Conservation (phyloP, 768 basidiomycete genomes). For the Trametes gibbosa region DNA sequence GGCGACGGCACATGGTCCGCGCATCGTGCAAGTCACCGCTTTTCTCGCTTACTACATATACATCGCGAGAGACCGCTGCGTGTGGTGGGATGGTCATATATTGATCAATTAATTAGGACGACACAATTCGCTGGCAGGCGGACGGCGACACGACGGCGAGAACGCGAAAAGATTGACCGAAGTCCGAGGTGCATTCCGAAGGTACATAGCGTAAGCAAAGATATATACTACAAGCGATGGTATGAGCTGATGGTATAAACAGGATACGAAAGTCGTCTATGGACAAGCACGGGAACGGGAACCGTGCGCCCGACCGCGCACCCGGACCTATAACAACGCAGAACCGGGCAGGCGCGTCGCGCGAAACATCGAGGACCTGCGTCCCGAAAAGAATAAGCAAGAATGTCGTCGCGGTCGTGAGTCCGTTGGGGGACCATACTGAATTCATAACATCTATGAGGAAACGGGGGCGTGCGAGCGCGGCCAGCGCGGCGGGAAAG, state of each 20-base stretch:
- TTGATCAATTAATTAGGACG: no score
- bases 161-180: background rate
- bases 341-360: background rate
- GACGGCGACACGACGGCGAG: no score
- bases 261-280: slow-evolving; percentile 8
- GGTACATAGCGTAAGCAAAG: slow-evolving; percentile 8
- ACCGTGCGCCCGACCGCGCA: background rate
- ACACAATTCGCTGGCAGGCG: no score
- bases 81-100: background rate
- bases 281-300: background rate
- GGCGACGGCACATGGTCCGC: background rate
- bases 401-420: slow-evolving; percentile 4
- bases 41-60: slow-evolving; percentile 2
- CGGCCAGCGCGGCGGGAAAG: background rate
- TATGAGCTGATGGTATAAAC: slow-evolving; percentile 12
- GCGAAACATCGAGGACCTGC: background rate
- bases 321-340: background rate
- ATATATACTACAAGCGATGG: slow-evolving; percentile 5
- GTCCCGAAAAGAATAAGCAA: background rate
- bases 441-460: background rate
- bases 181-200: background rate
- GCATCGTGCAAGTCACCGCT: background rate
- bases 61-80: background rate
- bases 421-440: background rate
- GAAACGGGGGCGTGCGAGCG: background rate